phyloP scores from a whole-genome alignment of 345 rosid species.

The Eucalyptus marginata region DNA sequence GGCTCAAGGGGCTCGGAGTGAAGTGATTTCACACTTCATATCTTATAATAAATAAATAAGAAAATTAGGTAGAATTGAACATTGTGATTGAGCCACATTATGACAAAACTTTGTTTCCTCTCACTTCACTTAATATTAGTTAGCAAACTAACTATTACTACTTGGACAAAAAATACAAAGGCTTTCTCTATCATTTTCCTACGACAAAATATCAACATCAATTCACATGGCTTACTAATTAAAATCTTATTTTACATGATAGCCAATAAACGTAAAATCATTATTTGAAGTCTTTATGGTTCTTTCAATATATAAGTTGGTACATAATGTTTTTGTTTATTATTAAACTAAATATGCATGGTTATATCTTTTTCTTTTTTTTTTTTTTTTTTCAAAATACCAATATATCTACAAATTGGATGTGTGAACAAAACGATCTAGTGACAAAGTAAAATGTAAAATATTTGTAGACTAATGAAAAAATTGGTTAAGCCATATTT shows the following conservation, averaged over 20 bases:
- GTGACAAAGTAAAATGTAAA: no score
- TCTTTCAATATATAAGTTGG: not conserved
- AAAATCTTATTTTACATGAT: no score
- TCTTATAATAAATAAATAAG: not conserved
- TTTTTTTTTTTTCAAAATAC: no score
- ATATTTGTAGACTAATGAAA: no score
- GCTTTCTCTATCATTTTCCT: not conserved
- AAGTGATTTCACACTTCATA: not conserved
- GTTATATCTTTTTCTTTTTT: not conserved
- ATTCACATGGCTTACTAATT: not conserved
- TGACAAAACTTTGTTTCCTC: not conserved
- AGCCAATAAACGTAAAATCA: not conserved
- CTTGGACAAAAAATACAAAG: no score
- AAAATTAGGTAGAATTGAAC: not conserved
- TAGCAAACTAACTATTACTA: no score
- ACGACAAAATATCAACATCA: not conserved
- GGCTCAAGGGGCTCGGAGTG: not conserved
- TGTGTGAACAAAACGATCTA: no score
- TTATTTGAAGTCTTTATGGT: not conserved
- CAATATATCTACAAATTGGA: no score
- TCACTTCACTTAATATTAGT: not conserved
- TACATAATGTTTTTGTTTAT: no score
- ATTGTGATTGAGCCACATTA: not conserved
- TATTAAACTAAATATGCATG: no score
- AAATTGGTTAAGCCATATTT: not conserved